Base-by-base conservation (phyloP, 805 yeast species). In the Blastobotrys robertii region DNA sequence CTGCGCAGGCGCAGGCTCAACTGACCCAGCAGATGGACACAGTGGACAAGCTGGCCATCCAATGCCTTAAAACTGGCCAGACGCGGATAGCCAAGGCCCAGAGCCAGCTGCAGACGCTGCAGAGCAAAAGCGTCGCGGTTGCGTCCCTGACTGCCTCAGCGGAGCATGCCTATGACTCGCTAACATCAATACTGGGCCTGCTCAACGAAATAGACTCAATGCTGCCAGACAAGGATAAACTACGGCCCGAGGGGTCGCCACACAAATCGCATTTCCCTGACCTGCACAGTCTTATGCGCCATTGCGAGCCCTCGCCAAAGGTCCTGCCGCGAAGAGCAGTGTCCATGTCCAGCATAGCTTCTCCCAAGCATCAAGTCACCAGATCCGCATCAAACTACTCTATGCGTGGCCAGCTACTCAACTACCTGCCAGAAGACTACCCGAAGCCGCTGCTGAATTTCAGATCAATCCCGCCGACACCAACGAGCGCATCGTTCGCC, bases 261-360 rank as follows among this genome's bases (percentile, higher is more conserved):
- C 70, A 72, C 53, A 58, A 62, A 44, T 54, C 53, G 12, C 77
- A 73, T 49, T 74, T 70, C 52, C 69, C 70, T 3, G 55, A 58
- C 3, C 47, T 74, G 14, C 67, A 63, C 44, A 54, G 51, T 8
- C 53, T 59, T 30, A 43, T 63, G 15, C 39, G 39, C 14, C 34
- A 11, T 12, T 31, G 9, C 34, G 14, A 31, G 14, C 19, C n/a
- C 7, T 34, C 25, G 25, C 13, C 39, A 37, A n/a, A 11, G 15
- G 28, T 37, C 31, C 15, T 15, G 6, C 25, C 25, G 25, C 25
- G 25, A 19, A 19, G 25, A 19, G 25, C 25, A 19, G 25, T 19
- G 6, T 19, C 25, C 25, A 19, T 19, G 25, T 19, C 25, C 6
- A 19, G 25, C 25, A 19, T 19, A 4, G 4, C 25, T 4, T 19